Conservation (phyloP, 768 basidiomycete genomes). For the Phaffia tasmanica region DNA sequence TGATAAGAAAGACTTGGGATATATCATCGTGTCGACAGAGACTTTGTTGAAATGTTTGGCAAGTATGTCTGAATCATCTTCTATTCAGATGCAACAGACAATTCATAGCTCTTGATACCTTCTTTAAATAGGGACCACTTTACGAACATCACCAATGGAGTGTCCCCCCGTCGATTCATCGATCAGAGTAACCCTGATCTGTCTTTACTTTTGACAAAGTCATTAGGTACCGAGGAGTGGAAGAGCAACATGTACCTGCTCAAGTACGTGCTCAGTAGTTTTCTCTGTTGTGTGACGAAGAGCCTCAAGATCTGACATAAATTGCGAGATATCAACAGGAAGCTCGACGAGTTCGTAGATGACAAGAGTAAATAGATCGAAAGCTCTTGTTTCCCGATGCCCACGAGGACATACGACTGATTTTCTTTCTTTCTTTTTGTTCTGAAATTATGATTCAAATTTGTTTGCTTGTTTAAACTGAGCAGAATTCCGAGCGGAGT, state of each 20-base stretch:
- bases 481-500: conserved; percentile 60
- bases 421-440: neutral
- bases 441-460: neutral
- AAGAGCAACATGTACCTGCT: conserved; percentile 71
- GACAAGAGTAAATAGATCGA: conserved; percentile 42
- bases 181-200: conserved; percentile 74
- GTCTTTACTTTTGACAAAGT: conserved; percentile 69
- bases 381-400: neutral
- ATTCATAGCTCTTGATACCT: neutral
- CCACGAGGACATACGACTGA: neutral
- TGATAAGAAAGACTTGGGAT: neutral
- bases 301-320: too few species aligned
- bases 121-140: neutral
- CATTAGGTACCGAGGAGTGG: conserved; percentile 71
- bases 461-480: neutral
- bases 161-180: conserved; percentile 30
- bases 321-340: too few species aligned
- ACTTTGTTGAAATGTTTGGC: conserved; percentile 70
- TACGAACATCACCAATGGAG: conserved; percentile 23
- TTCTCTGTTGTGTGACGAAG: too few species aligned
- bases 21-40: conserved; percentile 34
- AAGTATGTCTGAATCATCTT: conserved; percentile 69
- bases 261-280: conserved; percentile 36
- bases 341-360: conserved; percentile 60
- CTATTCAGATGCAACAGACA: too few species aligned